Conservation (phyloP, 2,329 filamentous ascomycete species). For the Ambrosiella cleistominuta region DNA sequence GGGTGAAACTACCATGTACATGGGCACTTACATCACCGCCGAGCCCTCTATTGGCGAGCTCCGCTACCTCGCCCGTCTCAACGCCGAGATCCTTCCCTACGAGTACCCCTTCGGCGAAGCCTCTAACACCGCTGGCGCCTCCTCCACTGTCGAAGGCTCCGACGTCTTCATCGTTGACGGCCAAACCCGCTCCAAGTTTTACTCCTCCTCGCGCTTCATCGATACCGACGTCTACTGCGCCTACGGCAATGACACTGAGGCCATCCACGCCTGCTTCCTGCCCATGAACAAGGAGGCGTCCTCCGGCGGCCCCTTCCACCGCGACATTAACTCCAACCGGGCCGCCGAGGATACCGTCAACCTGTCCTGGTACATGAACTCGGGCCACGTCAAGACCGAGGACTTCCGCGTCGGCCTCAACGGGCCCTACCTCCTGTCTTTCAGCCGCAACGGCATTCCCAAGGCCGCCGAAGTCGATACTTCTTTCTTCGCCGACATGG, state of each 20-base stretch:
- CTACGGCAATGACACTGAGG: conserved; percentile 26
- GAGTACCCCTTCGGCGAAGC: conserved; percentile 36
- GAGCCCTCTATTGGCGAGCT: conserved; percentile 41
- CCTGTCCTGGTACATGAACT: conserved; percentile 55
- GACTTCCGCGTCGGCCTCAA: conserved; percentile 43
- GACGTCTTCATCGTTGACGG: conserved; percentile 42
- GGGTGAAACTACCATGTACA: conserved; percentile 41
- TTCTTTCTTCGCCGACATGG: conserved; percentile 41
- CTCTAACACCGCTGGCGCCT: conserved; percentile 36
- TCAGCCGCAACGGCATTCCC: conserved; percentile 40
- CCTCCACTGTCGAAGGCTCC: conserved; percentile 37
- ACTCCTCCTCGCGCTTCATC: conserved; percentile 51
- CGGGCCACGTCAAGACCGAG: conserved; percentile 45
- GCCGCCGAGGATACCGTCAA: conserved; percentile 33
- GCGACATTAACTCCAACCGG: conserved; percentile 49
- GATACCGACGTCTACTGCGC: conserved; percentile 49
- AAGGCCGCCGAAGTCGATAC: conserved; percentile 30
- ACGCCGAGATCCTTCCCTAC: conserved; percentile 29
- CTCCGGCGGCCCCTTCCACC: conserved; percentile 49
- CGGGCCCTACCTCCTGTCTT: conserved; percentile 45
- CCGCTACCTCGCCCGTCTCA: conserved; percentile 45
- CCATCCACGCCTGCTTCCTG: conserved; percentile 43
- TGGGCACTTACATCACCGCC: conserved; percentile 44
- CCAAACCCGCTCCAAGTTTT: conserved; percentile 53
- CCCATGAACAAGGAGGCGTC: conserved; percentile 39